Base-by-base conservation (phyloP, 2,329 filamentous ascomycete genomes). In the Beauveria sp. region DNA sequence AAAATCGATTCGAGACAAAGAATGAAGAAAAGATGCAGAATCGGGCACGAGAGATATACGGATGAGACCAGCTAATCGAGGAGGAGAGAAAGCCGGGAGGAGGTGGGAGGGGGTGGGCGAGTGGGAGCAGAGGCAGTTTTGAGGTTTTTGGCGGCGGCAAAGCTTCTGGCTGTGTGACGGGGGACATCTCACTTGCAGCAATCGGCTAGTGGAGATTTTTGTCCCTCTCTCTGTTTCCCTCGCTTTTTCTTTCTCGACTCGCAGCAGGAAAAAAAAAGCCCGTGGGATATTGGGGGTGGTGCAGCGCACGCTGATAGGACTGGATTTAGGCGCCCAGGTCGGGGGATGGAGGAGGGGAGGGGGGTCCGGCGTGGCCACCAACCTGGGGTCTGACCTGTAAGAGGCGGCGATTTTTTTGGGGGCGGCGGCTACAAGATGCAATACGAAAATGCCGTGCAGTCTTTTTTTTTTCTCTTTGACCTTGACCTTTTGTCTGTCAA, bases 51-150 rank as follows among this genome's bases (percentile, higher is more conserved):
- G 66, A 65, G 68, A 68, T 38, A 71, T 51, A 59, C 57, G 57
- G 70, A 76, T 56, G 80, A 85, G 81, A 74, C 81, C 81, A 84
- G 82, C 82, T 84, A 77, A 76, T 78, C 76, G 77, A 72, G n/a
- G 49, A 51, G 49, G 73, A 74, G 69, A 73, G 78, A 38, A 62
- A 18, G 70, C 38, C 34, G 18, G 57, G n/a, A 52, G 40, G 47
- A 14, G 45, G 22, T 45, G 47, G 57, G 40, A 45, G 57, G 45
- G 49, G 57, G 57, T 14, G 49, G 49, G 38, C 38, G 49, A 45
- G 49, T 47, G 47, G 57, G 57, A 45, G 57, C 8, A 26, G 57
- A 52, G 38, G 28, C 10, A 38, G 47, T 59, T 59, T 59, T 59
- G 57, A 59, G 46, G 47, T 24, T 45, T 46, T 38, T 38, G 34